phyloP scores from a whole-genome alignment of 805 yeast genomes.

The Teunomyces pallodes region DNA sequence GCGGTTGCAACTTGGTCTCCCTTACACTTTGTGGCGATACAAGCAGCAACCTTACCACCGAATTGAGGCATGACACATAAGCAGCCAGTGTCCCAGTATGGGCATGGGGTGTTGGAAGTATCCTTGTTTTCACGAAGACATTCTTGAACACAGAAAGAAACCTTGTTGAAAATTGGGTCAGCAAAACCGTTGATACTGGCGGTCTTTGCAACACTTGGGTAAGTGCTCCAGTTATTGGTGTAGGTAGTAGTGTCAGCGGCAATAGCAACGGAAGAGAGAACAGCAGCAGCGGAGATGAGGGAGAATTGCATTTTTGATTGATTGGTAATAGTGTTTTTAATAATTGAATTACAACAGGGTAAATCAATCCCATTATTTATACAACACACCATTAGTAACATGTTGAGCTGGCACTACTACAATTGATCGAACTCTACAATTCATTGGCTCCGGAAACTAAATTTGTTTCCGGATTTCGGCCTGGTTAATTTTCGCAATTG shows the following conservation, averaged over 20 bases:
- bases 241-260: constrained; percentile 29
- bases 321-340: neutral
- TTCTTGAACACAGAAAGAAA: constrained; percentile 42
- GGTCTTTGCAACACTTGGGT: constrained; percentile 45
- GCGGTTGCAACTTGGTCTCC: constrained; percentile 31
- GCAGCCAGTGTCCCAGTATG: constrained; percentile 48
- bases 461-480: neutral
- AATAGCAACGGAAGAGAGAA: constrained; percentile 10
- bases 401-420: neutral
- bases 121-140: constrained; percentile 34
- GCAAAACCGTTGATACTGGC: constrained; percentile 50
- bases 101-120: constrained; percentile 37
- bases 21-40: constrained; percentile 24
- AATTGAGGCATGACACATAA: constrained; percentile 41
- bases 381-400: neutral
- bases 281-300: constrained; percentile 6
- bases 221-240: constrained; percentile 30
- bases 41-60: constrained; percentile 32
- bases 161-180: constrained; percentile 35
- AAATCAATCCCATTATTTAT: neutral
- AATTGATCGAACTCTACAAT: neutral
- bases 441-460: neutral
- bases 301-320: constrained; percentile 1
- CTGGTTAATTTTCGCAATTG: neutral
- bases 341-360: neutral